phyloP scores from a whole-genome alignment of 441 rosid genomes.

The Erodium chrysanthum region DNA sequence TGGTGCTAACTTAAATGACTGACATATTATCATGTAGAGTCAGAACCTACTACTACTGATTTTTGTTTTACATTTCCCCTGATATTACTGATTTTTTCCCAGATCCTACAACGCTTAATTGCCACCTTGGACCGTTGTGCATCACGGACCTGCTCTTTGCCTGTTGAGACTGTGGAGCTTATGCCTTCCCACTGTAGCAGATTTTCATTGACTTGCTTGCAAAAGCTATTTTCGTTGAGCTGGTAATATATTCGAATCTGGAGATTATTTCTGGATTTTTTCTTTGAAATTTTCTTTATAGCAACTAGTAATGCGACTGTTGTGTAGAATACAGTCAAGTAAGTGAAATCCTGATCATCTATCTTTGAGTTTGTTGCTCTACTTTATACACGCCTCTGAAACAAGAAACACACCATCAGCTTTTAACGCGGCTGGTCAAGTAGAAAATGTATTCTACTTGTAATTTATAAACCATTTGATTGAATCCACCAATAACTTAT shows the following conservation, averaged over 20 bases:
- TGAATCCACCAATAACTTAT: neutral
- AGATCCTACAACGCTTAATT: conserved; percentile 76
- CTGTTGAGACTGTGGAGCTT: conserved; percentile 87
- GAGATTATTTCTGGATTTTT: conserved; percentile 3
- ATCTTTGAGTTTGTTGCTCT: neutral
- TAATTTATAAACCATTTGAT: neutral
- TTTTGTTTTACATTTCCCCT: neutral
- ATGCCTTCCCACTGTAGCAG: conserved; percentile 91
- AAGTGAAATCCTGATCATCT: neutral
- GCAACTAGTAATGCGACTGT: neutral
- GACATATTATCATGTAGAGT: neutral
- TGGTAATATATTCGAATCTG: conserved; percentile 34
- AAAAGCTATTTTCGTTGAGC: conserved; percentile 74
- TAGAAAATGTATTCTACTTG: neutral
- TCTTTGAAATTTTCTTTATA: neutral
- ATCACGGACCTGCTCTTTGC: conserved; percentile 91
- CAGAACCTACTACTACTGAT: neutral
- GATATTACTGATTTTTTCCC: conserved; percentile 19
- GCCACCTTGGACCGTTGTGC: conserved; percentile 95
- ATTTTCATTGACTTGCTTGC: conserved; percentile 82
- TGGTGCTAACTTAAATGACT: neutral
- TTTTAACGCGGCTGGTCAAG: neutral
- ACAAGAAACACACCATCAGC: neutral
- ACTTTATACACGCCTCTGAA: neutral
- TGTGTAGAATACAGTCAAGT: neutral